Evolutionary conservation across 352 stramenopile genomes (phyloP).

Genomic region (Pythium inflatum): DNA sequence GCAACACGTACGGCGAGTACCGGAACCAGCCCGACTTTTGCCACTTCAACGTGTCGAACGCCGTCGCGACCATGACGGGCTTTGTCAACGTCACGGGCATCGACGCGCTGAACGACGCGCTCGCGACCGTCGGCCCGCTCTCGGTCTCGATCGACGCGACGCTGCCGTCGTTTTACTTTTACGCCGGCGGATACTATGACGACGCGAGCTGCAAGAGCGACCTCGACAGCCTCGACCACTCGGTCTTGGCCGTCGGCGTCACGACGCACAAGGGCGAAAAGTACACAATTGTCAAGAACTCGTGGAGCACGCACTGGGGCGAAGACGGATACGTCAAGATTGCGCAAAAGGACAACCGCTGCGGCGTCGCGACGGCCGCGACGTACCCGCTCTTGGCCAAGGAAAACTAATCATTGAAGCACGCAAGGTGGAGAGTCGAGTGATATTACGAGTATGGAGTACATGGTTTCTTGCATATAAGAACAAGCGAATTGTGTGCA

Average conservation of each 20-base stretch:
- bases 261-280: constrained; percentile 88
- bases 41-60: constrained; percentile 81
- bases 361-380: constrained; percentile 91
- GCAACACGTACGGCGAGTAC: constrained; percentile 84
- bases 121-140: constrained; percentile 80
- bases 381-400: constrained; percentile 78
- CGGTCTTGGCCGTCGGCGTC: constrained; percentile 91
- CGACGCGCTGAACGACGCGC: constrained; percentile 78
- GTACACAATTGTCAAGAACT: constrained; percentile 96
- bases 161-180: constrained; percentile 90
- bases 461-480: too few relatives aligned
- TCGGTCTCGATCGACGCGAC: constrained; percentile 89
- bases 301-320: constrained; percentile 94
- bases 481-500: too few relatives aligned
- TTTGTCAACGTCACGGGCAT: constrained; percentile 85
- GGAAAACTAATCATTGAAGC: background rate
- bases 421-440: too few relatives aligned
- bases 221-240: constrained; percentile 92
- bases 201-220: constrained; percentile 89
- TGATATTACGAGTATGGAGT: too few relatives aligned
- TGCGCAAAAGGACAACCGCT: constrained; percentile 93
- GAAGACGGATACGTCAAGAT: constrained; percentile 94
- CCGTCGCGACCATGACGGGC: constrained; percentile 70
- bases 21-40: constrained; percentile 89
- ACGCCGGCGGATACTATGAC: constrained; percentile 85